Conservation (phyloP, 1,284 basidiomycete genomes). For the Sanghuangporus weigelae region DNA sequence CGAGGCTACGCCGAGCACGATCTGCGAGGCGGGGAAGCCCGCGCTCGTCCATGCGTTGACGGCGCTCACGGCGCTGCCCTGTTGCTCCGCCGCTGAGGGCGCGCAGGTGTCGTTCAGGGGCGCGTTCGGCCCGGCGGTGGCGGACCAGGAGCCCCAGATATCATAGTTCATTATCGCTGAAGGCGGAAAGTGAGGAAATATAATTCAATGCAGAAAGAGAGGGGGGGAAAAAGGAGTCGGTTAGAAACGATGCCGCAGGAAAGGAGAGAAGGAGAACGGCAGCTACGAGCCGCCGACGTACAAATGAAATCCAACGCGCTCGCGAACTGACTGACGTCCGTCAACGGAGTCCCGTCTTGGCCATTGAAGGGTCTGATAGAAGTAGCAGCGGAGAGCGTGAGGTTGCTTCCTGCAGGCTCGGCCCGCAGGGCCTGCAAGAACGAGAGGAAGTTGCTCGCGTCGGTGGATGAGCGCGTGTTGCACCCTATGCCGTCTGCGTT, state of each 20-base stretch:
- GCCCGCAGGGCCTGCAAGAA: conserved; percentile 73
- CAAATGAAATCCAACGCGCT: conserved; percentile 69
- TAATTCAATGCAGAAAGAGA: too few species aligned
- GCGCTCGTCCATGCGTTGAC: conserved; percentile 72
- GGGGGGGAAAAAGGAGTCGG: background rate
- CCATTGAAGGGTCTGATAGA: conserved; percentile 65
- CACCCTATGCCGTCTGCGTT: conserved; percentile 62
- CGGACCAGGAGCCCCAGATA: conserved; percentile 55
- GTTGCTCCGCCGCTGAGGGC: conserved; percentile 44
- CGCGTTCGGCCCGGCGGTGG: conserved; percentile 66
- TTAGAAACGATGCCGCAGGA: background rate
- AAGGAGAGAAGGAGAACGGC: background rate
- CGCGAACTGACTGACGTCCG: conserved; percentile 66
- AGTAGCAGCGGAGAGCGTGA: conserved; percentile 74
- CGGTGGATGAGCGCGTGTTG: conserved; percentile 57
- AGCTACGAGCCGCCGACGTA: conserved; percentile 1
- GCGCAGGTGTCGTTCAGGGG: conserved; percentile 78
- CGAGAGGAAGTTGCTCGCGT: conserved; percentile 66
- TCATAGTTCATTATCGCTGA: conserved; percentile 85
- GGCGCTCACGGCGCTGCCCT: conserved; percentile 73
- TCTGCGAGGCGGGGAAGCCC: conserved; percentile 73
- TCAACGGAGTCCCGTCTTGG: conserved; percentile 48
- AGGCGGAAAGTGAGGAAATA: background rate
- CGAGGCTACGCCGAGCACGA: conserved; percentile 78
- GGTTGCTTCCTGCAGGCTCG: conserved; percentile 46